phyloP scores from a whole-genome alignment of 2,329 filamentous ascomycete species.

The Colletotrichum somersetense region DNA sequence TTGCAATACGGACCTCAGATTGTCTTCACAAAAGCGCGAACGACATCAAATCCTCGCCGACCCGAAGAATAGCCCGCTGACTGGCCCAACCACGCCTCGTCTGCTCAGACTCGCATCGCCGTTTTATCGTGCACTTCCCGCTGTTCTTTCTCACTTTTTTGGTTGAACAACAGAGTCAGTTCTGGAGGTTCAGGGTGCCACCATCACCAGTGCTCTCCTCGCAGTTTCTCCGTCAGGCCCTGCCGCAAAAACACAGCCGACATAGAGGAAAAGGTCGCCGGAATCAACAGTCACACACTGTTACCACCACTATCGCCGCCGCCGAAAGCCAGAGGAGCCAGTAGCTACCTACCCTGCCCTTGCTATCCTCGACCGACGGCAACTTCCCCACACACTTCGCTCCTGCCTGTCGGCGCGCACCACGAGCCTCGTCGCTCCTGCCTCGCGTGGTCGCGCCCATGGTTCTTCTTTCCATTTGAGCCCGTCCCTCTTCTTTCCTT shows the following conservation, averaged over 20 bases:
- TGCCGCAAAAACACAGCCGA: background rate
- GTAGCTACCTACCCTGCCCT: conserved; percentile 28
- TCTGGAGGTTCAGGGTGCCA: background rate
- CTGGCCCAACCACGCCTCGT: conserved; percentile 10
- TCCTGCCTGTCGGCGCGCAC: conserved; percentile 36
- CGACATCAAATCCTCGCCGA: conserved; percentile 33
- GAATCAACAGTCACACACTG: background rate
- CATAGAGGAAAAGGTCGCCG: background rate
- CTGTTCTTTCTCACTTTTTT: background rate
- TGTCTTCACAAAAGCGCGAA: conserved; percentile 19
- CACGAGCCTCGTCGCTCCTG: conserved; percentile 40
- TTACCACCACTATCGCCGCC: background rate
- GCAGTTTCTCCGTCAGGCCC: background rate
- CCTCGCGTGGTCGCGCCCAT: conserved; percentile 39
- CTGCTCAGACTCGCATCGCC: conserved; percentile 5
- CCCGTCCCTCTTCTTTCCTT: conserved; percentile 27
- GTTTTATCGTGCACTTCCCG: background rate
- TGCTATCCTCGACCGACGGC: conserved; percentile 33
- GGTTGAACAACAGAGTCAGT: background rate
- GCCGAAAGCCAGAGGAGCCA: background rate
- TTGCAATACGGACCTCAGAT: background rate
- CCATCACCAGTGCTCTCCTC: background rate
- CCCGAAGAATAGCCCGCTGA: conserved; percentile 15
- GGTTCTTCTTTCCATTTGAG: conserved; percentile 27
- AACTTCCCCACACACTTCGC: conserved; percentile 38